phyloP scores from a whole-genome alignment of 257 asterid genomes.

The Lavandula angustifolia region DNA sequence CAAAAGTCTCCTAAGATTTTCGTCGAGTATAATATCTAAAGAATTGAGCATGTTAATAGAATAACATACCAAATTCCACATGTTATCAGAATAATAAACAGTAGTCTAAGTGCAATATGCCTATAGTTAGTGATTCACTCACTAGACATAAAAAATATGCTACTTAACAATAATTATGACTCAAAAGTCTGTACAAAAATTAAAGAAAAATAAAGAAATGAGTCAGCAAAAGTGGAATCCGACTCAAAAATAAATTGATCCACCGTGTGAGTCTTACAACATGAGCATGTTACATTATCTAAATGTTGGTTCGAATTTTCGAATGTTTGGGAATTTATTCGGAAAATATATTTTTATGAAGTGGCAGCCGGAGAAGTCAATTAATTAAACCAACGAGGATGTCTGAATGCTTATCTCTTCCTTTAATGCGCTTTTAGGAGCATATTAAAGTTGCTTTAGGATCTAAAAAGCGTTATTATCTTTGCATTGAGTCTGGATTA shows the following conservation, averaged over 20 bases:
- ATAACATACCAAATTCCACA: too few species aligned
- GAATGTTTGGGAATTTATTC: constrained; percentile 24
- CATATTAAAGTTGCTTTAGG: constrained; percentile 41
- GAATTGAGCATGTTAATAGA: too few species aligned
- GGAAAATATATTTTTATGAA: neutral
- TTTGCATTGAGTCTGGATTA: constrained; percentile 34
- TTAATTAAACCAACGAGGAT: constrained; percentile 39
- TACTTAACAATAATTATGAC: neutral
- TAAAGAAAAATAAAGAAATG: neutral
- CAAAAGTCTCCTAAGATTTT: neutral
- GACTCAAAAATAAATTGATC: constrained; percentile 29
- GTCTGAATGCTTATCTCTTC: constrained; percentile 49
- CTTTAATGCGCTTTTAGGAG: constrained; percentile 28
- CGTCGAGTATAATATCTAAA: neutral
- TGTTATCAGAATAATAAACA: constrained; percentile 1
- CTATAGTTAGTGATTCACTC: neutral
- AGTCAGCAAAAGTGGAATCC: constrained; percentile 30
- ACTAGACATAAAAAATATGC: constrained; percentile 1
- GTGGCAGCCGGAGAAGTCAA: constrained; percentile 19
- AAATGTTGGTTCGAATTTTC: constrained; percentile 18
- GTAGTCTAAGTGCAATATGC: neutral
- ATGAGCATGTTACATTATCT: constrained; percentile 11
- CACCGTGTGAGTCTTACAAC: constrained; percentile 38
- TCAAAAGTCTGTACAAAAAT: neutral
- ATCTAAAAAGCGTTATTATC: constrained; percentile 37